Base-by-base conservation (phyloP, 495 filamentous ascomycete genomes). In the Penicillium subrubescens region DNA sequence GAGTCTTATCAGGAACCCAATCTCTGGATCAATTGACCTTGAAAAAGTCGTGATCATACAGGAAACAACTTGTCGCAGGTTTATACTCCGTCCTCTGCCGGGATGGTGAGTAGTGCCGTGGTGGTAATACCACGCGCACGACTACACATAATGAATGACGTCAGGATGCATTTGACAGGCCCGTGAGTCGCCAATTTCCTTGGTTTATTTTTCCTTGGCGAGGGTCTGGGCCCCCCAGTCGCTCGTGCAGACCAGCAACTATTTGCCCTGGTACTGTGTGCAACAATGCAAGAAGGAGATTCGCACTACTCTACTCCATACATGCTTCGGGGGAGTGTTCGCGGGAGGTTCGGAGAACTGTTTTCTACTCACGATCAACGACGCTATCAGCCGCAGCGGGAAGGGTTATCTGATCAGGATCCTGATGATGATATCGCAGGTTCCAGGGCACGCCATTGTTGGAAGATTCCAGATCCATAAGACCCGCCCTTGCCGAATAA, bases 121-220 rank as follows among this genome's bases (percentile, higher is more conserved):
- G 51, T 60, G 57, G 55, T 65, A 67, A 43, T 71, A 54, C 66
- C 66, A 69, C 68, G 62, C 62, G 21, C 35, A 15, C n/a, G 29
- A 54, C 11, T 48, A 2, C 31, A 25, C 39, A 5, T 14, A 62
- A 23, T 62, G 46, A 8, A 67, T 73, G 69, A 73, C 56, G 71
- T 73, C 71, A 73, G 29, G 37, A 56, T 61, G 62, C 67, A 67
- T 27, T 52, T 63, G 69, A 66, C 67, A 68, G 69, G 58, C 69
- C 61, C 51, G 64, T 58, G 68, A 53, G 65, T 62, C 53, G 63
- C n/a, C 35, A 19, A 57, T 23, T 73, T 61, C 69, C 71, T 72
- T 73, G 69, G 71, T 70, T 73, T 31, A 7, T 48, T n/a, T 48
- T 41, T 60, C 44, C 63, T 70, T 66, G 64, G 66, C 64, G 53